Evolutionary conservation across 164 flowering plant genomes (phyloP), one percentile per base, ranked within the genome.

Genomic region (Sedum album): DNA sequence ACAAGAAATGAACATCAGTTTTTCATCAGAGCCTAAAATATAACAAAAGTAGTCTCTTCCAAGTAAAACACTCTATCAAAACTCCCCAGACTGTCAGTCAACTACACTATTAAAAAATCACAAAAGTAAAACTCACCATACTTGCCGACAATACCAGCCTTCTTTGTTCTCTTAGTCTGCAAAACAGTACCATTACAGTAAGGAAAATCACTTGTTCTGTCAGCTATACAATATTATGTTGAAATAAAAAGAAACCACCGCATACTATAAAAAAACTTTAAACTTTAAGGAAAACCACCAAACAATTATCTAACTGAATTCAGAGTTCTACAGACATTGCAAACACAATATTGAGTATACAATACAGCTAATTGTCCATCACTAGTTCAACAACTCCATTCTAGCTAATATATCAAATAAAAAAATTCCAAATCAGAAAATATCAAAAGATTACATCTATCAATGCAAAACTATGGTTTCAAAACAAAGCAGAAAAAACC

Each of bases 131-230:
- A 55, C 82, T 66, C 65, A 86, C 90, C 90, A 66, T 86, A 86
- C 69, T 86, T 86, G 33, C 89, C 87, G 31, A 85, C 89, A 70
- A 86, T 86, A 2, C 90, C 90, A 0, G 83, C 90, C 84, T 86
- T 86, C 88, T 83, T 86, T 0, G 90, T 86, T 28, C 88, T 73
- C 83, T 86, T 86, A 3, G 61, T 55, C 61, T 55, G 31, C 17
- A 55, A 51, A 51, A 26, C 11, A 26, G 26, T 25, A 11, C 31
- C 2, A 25, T 21, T n/a, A 21, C n/a, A 51, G 53, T 48, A 5
- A 48, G 17, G 17, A 2, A 48, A 42, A 48, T 48, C 53, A 2
- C 17, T 2, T 0, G 18, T 5, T 7, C n/a, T 20, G 23, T 6
- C 60, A 51, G 1, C 10, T 20, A 21, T 5, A 51, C 23, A 20